Evolutionary conservation across 805 yeast species (phyloP), one percentile per base, ranked within the genome.

Genomic region (Dipodascus geniculatus): DNA sequence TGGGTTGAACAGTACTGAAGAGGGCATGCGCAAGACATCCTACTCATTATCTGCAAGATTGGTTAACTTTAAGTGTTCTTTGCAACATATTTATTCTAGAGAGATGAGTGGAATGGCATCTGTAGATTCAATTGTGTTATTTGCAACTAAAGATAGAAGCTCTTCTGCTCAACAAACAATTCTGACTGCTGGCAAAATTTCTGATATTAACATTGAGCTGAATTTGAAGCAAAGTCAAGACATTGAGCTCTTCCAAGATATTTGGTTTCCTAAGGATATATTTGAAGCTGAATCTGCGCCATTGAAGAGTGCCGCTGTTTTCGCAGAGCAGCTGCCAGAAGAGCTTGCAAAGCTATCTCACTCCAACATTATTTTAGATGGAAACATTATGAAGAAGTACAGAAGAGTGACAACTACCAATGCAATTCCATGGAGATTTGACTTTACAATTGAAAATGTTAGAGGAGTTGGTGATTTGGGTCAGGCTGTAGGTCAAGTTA

Each of bases 61-160:
- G 17, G 73, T 74, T n/a, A 74, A 79, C 1, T 67, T 88, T 2
- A 73, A 78, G 20, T 85, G 91, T 0, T 81, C 90, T 0, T 70
- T 93, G 35, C 96, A 88, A 62, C 99, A 93, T 66, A 81, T 87
- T 16, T 93, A 87, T 63, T 91, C 98, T 0, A 78, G 96, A 57
- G 96, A 88, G 57, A 77, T 85, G 0, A 88, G 96, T 72, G 95
- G 95, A 0, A 81, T 85, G 2, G 66, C 87, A 24, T 59, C 64
- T 1, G 57, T 80, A 6, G 73, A 79, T 17, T 71, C 74, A 48
- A 64, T 83, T 9, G 62, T 80, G 11, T n/a, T 60, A 2, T 33
- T 49, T 31, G 57, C 55, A 4, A 51, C 54, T 23, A 54, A 55
- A 19, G 51, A 51, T 8, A 56, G 54, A 22, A 42, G 35, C 4